Conservation (phyloP, 1,284 basidiomycete species). For the Ganoderma meredithae region DNA sequence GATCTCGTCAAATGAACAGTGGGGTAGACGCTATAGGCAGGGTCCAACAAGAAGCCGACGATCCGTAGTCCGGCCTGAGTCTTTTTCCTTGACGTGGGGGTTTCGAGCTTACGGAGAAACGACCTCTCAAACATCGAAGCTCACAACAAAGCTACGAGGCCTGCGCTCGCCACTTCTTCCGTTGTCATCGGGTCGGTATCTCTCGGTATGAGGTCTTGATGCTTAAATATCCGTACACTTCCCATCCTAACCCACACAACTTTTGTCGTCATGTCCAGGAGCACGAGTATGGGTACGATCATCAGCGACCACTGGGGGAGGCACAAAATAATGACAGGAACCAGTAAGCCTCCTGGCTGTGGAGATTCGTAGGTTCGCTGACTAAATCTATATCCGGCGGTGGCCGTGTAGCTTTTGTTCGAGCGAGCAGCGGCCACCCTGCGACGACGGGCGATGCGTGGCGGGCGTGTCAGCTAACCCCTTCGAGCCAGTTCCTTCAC, state of each 20-base stretch:
- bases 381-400: background rate
- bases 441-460: background rate
- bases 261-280: background rate
- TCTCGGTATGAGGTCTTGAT: background rate
- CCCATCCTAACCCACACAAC: background rate
- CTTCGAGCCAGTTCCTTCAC: slow-evolving; percentile 56
- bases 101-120: background rate
- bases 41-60: background rate
- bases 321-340: background rate
- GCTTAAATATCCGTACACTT: background rate
- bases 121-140: background rate
- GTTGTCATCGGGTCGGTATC: background rate
- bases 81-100: background rate
- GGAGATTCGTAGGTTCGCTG: background rate
- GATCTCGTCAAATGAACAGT: background rate
- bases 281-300: background rate
- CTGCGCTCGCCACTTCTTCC: background rate
- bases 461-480: background rate
- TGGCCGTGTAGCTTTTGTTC: background rate
- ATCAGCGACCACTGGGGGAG: slow-evolving; percentile 52
- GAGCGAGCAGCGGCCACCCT: background rate
- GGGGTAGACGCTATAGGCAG: background rate
- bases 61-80: background rate
- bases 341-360: background rate
- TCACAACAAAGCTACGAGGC: background rate